A percentile compares a stretch with the other conserved stretches of the same genome.
Conservation (phyloP, 257 asterid species). For the Agastache rugosa region DNA sequence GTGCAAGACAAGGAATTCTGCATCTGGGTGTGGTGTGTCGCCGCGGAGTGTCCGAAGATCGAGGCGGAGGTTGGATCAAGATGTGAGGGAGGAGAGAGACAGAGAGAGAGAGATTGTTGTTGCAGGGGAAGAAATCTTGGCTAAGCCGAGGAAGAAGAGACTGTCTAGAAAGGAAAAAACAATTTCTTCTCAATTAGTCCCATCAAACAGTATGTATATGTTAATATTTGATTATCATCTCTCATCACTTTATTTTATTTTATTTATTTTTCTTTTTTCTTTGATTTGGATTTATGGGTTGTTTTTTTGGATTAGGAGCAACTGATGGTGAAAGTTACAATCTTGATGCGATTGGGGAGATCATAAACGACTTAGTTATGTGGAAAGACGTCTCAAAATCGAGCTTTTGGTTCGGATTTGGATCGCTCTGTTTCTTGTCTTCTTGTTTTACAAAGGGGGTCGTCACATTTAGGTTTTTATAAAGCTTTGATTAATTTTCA, state of each 20-base stretch:
- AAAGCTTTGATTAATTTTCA: neutral
- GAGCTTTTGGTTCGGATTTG: conserved; percentile 98
- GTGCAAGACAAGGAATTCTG: conserved; percentile 53
- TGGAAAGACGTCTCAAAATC: conserved; percentile 96
- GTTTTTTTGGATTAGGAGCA: conserved; percentile 41
- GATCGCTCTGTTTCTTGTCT: conserved; percentile 79
- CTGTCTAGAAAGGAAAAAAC: conserved; percentile 64
- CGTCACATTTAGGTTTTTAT: conserved; percentile 66
- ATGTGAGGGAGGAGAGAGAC: conserved; percentile 72
- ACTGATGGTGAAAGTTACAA: conserved; percentile 51
- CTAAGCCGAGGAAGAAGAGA: conserved; percentile 74
- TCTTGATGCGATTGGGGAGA: conserved; percentile 58
- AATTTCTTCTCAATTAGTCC: conserved; percentile 41
- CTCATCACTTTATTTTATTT: neutral
- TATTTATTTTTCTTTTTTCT: neutral
- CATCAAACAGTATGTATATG: conserved; percentile 58
- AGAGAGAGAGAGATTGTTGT: conserved; percentile 64
- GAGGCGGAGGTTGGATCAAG: conserved; percentile 69
- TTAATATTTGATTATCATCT: neutral
- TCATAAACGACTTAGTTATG: conserved; percentile 71
- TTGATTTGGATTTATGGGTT: neutral
- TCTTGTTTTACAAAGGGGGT: conserved; percentile 77
- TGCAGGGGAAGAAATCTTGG: conserved; percentile 58
- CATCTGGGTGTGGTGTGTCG: conserved; percentile 47
- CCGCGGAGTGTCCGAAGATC: conserved; percentile 69